Base-by-base conservation (phyloP, 2,329 filamentous ascomycete species). In the Xylariaceae sp. region DNA sequence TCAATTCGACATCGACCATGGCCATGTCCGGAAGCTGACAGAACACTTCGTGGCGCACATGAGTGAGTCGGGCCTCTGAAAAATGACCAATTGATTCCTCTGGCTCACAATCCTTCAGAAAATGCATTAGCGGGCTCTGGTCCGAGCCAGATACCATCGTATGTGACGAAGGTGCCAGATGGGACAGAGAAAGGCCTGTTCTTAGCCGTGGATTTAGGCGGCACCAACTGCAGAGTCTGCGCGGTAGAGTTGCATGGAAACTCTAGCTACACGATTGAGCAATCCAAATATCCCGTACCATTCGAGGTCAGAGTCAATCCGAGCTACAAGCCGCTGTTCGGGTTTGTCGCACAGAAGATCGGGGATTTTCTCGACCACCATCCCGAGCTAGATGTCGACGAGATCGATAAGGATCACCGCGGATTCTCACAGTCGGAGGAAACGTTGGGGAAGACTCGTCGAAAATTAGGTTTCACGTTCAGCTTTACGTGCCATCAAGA, bases 81-180 rank as follows among this genome's bases (percentile, higher is more conserved):
- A n/a, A 9, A 22, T 4, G 24, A 15, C 19, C n/a, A 12, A n/a
- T 8, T 4, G n/a, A 24, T 15, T 26, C 18, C 24, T 15, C 4
- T 6, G 9, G 18, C 24, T 37, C 9, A 37, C 19, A 8, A 4
- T n/a, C 15, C 13, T 2, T 12, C 13, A 45, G 43, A 16, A 26
- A 13, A 28, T 64, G 84, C 84, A 29, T 64, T 88, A 41, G 64
- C 69, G 44, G 75, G 79, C 57, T 71, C 80, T 53, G 76, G 76
- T 40, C 75, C 81, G 68, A 85, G 79, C 59, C 85, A 89, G 65
- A 88, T 89, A 49, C 85, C 85, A 1, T 87, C 85, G 9, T 89
- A 86, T 60, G 85, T 89, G 37, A 88, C 84, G 2, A 77, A 76
- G 6, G 81, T 89, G 9, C 86, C 86, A 46, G 85, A 87, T 68